These are phyloP conservation scores for Pleomassaria siparia DNA, from an alignment of 2,329 filamentous ascomycete genomes.

Conservation along the genomic window DNA sequence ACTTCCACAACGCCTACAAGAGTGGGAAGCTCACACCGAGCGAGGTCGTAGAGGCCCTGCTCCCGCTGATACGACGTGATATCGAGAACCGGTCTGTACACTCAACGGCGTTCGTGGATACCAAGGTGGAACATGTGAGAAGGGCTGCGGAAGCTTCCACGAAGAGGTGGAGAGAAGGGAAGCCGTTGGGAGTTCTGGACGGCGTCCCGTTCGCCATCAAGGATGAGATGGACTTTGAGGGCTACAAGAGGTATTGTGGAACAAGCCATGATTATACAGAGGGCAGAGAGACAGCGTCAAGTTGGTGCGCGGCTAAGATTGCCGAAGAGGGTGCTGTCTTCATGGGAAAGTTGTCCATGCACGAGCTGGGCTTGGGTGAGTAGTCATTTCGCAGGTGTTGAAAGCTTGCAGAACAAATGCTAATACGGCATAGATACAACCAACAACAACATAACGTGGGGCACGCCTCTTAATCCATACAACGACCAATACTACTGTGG, in stretches of 20 bases:
- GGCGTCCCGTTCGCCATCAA: conserved; percentile 84
- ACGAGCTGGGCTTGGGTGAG: conserved; percentile 71
- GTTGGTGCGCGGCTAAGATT: conserved; percentile 71
- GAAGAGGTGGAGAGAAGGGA: conserved; percentile 65
- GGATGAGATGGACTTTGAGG: conserved; percentile 73
- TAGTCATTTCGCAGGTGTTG: conserved; percentile 2
- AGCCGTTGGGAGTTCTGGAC: conserved; percentile 67
- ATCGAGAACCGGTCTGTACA: conserved; percentile 59
- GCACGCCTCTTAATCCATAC: conserved; percentile 76
- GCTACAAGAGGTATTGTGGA: conserved; percentile 68
- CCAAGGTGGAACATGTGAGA: conserved; percentile 62
- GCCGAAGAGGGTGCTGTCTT: conserved; percentile 74
- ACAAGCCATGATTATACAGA: conserved; percentile 61
- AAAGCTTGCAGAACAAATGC: background rate
- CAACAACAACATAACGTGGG: conserved; percentile 77
- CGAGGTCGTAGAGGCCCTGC: conserved; percentile 68
- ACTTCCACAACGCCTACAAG: conserved; percentile 76
- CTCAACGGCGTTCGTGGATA: conserved; percentile 72
- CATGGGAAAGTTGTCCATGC: conserved; percentile 77
- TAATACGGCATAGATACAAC: conserved; percentile 62
- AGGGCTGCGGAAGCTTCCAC: conserved; percentile 67
- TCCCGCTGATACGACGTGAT: conserved; percentile 69
- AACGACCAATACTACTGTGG: conserved; percentile 77
- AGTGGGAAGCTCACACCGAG: conserved; percentile 70
- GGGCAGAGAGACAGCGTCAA: conserved; percentile 55